A percentile compares a stretch with the other conserved stretches of the same genome.
phyloP scores from a whole-genome alignment of 2,329 filamentous ascomycete species.

The Calonectria pseudoturangicola region DNA sequence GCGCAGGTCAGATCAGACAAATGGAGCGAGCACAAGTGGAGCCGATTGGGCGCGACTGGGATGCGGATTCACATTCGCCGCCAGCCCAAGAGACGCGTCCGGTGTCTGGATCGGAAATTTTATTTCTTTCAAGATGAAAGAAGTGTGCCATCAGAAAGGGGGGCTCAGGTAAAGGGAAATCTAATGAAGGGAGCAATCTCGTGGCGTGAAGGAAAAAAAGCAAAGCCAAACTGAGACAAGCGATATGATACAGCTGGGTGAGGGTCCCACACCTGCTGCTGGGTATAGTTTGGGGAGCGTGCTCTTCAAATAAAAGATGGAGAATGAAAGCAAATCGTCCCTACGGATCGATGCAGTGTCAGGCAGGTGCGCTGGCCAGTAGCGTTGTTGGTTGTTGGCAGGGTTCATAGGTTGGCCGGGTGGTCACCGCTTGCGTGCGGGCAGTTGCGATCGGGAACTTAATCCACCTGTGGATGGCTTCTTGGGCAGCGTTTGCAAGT shows the following conservation, averaged over 20 bases:
- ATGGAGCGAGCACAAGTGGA: slow-evolving; percentile 32
- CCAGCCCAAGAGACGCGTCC: neutral
- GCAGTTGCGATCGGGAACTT: slow-evolving; percentile 9
- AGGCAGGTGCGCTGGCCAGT: slow-evolving; percentile 21
- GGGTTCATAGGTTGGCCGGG: neutral
- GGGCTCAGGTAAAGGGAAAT: neutral
- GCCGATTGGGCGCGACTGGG: slow-evolving; percentile 11
- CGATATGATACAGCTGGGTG: slow-evolving; percentile 15
- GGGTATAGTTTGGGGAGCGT: neutral
- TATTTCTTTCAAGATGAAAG: neutral
- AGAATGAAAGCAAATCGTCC: neutral
- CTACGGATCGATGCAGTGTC: neutral
- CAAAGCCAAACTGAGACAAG: neutral
- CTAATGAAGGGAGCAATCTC: neutral
- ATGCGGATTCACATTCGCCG: neutral
- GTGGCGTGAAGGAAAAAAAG: slow-evolving; percentile 13
- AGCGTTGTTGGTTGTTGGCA: neutral
- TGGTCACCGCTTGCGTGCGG: neutral
- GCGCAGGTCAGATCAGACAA: slow-evolving; percentile 36
- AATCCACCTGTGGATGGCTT: neutral
- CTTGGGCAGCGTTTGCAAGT: neutral
- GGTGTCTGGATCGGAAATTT: neutral
- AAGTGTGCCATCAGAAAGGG: neutral
- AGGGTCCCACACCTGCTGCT: slow-evolving; percentile 12
- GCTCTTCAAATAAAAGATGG: slow-evolving; percentile 9